phyloP scores from a whole-genome alignment of 2,329 filamentous ascomycete species.

The Cryphonectria naterciae region DNA sequence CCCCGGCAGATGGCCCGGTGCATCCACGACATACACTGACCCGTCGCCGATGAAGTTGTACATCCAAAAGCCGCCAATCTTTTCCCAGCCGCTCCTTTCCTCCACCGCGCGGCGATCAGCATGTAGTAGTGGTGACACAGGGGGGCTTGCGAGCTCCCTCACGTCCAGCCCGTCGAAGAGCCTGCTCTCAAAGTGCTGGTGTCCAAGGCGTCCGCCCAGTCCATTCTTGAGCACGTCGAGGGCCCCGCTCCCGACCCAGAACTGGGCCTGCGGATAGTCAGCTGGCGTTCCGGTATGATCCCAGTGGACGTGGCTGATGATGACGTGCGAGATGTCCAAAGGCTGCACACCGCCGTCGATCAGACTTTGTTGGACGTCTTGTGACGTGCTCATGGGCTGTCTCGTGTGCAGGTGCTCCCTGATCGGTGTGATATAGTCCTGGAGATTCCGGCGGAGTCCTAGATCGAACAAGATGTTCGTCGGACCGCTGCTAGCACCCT shows the following conservation, averaged over 20 bases:
- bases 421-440: conserved; percentile 47
- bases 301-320: conserved; percentile 60
- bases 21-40: conserved; percentile 50
- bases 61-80: conserved; percentile 47
- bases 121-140: conserved; percentile 5
- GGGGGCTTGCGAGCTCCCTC: conserved; percentile 46
- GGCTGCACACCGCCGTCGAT: conserved; percentile 30
- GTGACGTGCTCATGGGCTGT: conserved; percentile 47
- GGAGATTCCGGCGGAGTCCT: conserved; percentile 50
- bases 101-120: too few relatives aligned
- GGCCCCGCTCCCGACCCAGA: conserved; percentile 55
- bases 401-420: conserved; percentile 50
- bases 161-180: conserved; percentile 40
- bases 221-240: conserved; percentile 44
- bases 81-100: conserved; percentile 38
- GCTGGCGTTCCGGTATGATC: conserved; percentile 61
- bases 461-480: conserved; percentile 56
- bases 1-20: conserved; percentile 55
- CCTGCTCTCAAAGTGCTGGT: conserved; percentile 37
- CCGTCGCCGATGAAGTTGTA: conserved; percentile 54
- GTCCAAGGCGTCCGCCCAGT: conserved; percentile 36
- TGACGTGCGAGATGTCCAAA: conserved; percentile 37
- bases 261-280: conserved; percentile 53
- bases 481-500: conserved; percentile 35
- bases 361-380: conserved; percentile 48